Evolutionary conservation across 768 basidiomycete species (phyloP).

Genomic region (Russula sp.): DNA sequence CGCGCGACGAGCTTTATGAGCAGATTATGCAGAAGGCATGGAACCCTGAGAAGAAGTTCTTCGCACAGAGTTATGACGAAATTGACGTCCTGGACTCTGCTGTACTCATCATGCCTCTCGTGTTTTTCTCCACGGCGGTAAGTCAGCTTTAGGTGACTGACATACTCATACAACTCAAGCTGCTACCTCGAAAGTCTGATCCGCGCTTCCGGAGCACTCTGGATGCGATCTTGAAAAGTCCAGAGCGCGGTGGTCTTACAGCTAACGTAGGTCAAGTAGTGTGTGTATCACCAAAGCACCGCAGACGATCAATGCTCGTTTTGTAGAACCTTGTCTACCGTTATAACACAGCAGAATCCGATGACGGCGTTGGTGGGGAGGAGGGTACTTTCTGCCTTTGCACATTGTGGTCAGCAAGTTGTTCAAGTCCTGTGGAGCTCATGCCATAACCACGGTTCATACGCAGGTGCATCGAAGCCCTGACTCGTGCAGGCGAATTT

Average conservation of each 20-base stretch:
- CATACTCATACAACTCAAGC: background rate
- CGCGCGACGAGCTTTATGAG: conserved; percentile 84
- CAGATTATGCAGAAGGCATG: conserved; percentile 88
- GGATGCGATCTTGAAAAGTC: conserved; percentile 75
- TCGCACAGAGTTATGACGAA: conserved; percentile 90
- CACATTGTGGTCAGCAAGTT: conserved; percentile 54
- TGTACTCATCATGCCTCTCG: conserved; percentile 86
- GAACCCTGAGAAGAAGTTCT: conserved; percentile 63
- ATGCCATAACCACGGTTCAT: background rate
- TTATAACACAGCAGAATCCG: conserved; percentile 79
- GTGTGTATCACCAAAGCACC: background rate
- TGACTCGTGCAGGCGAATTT: conserved; percentile 81
- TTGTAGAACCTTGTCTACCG: conserved; percentile 79
- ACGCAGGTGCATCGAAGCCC: conserved; percentile 76
- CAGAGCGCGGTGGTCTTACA: conserved; percentile 86
- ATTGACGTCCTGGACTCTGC: conserved; percentile 77
- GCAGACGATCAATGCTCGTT: conserved; percentile 15
- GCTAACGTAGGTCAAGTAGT: conserved; percentile 55
- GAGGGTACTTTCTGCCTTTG: conserved; percentile 94
- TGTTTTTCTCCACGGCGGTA: conserved; percentile 85
- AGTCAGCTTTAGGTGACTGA: conserved; percentile 27
- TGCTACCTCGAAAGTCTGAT: conserved; percentile 50
- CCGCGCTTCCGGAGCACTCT: conserved; percentile 85
- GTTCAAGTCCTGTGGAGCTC: background rate
- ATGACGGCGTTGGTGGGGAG: conserved; percentile 93